Base-by-base conservation (phyloP, 805 yeast species). In the Ogataea paraovalis region DNA sequence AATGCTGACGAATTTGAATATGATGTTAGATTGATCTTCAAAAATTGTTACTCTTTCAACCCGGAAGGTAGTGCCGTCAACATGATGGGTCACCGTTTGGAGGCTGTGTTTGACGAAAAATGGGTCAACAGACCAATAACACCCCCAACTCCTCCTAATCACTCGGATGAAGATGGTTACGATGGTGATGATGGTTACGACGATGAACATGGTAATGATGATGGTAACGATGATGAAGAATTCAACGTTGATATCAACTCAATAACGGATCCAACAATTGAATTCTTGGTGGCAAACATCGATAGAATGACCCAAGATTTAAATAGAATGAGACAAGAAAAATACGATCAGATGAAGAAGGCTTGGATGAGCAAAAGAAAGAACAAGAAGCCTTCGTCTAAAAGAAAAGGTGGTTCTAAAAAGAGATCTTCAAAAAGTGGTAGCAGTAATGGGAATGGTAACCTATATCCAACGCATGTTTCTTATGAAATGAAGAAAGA, bases 11-110 rank as follows among this genome's bases (percentile, higher is more conserved):
- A 87, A 53, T 90, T 92, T 62, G 96, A 85, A 62, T 69, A 68
- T 39, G 99, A 94, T 62, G 79, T 92, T 33, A 76, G 88, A 48
- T 75, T 90, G 51, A 87, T 94, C 49, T 91, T 94, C 71, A 73
- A 78, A 52, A 92, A 94, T 69, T 92, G 98, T 70, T 94, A 88
- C 65, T 74, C 77, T 14, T 94, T 92, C 72, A 94, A 94, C 67
- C 98, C 99, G 2, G 96, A 87, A 58, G 96, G 97, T n/a, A 83
- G 96, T 4, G 96, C 96, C 42, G 99, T 94, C 33, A 89, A 91
- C 66, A 78, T 80, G 77, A 86, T 94, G 96, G 99, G 98, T 18
- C 96, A 88, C 65, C 78, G 90, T 57, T 72, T 94, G 47, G 97
- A 94, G 67, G 83, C 83, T 23, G 78, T 87, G 2, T 94, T 92